Base-by-base conservation (phyloP, 495 filamentous ascomycete genomes). In the Rusavskia elegans region DNA sequence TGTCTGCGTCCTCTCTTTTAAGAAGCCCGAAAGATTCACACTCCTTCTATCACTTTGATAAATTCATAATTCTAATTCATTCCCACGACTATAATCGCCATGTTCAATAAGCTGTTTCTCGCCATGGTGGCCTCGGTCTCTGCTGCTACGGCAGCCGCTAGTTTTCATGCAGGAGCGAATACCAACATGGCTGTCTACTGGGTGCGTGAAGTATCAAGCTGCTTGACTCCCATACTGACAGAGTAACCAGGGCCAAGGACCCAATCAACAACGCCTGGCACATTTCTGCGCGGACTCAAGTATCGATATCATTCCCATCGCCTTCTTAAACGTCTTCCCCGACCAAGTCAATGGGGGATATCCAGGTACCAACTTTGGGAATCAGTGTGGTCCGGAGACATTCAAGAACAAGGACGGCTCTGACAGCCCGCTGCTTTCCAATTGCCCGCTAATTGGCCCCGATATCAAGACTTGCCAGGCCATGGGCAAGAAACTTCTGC, bases 381-480 rank as follows among this genome's bases (percentile, higher is more conserved):
- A 85, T 60, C 71, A 79, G 45, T 83, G 83, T 60, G 74, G 74
- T 55, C 63, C 63, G 59, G 68, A 53, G 65, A 70, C 67, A 66
- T 83, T 49, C 60, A 52, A 57, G 39, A 58, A 58, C 41, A 41
- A 11, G 19, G 59, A 65, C n/a, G 56, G 55, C 39, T 40, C 52
- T n/a, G 51, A 55, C 14, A 66, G 68, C 19, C 59, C 62, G 7
- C 63, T 74, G n/a, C 63, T 71, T 10, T 64, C 52, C 53, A 32
- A 63, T 19, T 75, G 72, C 57, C 64, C 59, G n/a, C 40, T 45
- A 17, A 63, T 74, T 39, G 63, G 70, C 11, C 57, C 59, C 19
- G 79, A 87, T 53, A 86, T 89, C 61, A 66, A 66, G 44, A 67
- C 66, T 8, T 89, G 84, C 66, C 83, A 89, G 60, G 36, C 63